Evolutionary conservation across 768 basidiomycete genomes (phyloP).

Genomic region (Rubroboletus pulcherrimus): DNA sequence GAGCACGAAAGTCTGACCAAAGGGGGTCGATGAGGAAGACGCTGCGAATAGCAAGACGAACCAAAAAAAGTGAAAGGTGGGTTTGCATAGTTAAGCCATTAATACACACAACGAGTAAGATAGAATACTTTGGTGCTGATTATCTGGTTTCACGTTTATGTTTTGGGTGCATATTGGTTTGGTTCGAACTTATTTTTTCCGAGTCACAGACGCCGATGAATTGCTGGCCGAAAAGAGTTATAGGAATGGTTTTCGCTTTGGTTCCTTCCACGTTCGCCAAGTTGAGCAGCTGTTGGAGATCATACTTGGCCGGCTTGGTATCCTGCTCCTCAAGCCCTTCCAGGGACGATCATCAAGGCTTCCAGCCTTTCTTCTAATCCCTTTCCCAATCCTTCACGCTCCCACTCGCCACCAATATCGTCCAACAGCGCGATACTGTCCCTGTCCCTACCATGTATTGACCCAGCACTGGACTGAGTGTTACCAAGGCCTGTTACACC

Average conservation of each 20-base stretch:
- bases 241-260: neutral
- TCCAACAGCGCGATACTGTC: slow-evolving; percentile 49
- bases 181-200: neutral
- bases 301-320: neutral
- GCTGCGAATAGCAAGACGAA: neutral
- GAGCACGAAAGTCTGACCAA: slow-evolving; percentile 3
- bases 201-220: neutral
- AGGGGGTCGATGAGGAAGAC: neutral
- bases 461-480: slow-evolving; percentile 24
- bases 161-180: slow-evolving; percentile 2
- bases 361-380: slow-evolving; percentile 85
- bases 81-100: slow-evolving; percentile 25
- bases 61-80: neutral
- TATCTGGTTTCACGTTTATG: slow-evolving; percentile 14
- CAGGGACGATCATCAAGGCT: slow-evolving; percentile 39
- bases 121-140: slow-evolving; percentile 21
- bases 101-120: slow-evolving; percentile 27
- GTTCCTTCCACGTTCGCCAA: neutral
- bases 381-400: slow-evolving; percentile 75
- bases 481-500: slow-evolving; percentile 47
- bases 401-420: slow-evolving; percentile 83
- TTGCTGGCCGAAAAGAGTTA: neutral
- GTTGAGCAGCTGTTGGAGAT: neutral
- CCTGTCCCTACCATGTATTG: slow-evolving; percentile 30
- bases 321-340: slow-evolving; percentile 17